phyloP scores from a whole-genome alignment of 495 filamentous ascomycete species.

The Penicillium riverlandense region DNA sequence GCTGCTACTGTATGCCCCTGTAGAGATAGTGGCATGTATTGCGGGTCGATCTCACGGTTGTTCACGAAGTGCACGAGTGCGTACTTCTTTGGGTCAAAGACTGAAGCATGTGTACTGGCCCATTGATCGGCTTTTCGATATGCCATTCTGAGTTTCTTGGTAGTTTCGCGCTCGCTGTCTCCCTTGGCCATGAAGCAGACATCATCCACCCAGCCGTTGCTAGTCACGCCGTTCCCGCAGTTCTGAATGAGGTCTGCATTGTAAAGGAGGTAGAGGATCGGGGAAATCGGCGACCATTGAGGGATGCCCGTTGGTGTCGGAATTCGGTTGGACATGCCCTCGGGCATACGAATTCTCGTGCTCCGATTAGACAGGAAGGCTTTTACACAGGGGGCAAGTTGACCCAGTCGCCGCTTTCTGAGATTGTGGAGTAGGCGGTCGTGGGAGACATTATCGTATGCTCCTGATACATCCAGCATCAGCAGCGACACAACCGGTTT shows the following conservation, averaged over 20 bases:
- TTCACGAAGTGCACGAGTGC: no score
- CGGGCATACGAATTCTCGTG: conserved; percentile 8
- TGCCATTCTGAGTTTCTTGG: no score
- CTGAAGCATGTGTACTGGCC: no score
- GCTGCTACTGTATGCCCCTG: no score
- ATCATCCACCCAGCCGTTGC: conserved; percentile 12
- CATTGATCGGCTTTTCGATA: no score
- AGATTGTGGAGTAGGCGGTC: neutral
- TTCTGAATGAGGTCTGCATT: conserved; percentile 10
- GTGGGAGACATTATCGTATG: neutral
- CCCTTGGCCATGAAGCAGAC: conserved; percentile 2
- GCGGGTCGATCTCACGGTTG: no score
- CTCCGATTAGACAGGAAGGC: conserved; percentile 4
- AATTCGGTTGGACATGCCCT: neutral
- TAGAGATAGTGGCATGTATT: no score
- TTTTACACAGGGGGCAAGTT: conserved; percentile 2
- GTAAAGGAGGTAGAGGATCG: conserved; percentile 17
- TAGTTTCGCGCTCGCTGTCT: no score
- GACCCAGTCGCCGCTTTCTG: conserved; percentile 1
- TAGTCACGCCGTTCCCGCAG: neutral
- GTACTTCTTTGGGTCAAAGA: no score
- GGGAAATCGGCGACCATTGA: conserved; percentile 15
- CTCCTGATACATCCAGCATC: conserved; percentile 14
- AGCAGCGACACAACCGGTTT: conserved; percentile 3
- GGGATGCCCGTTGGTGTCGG: conserved; percentile 7